phyloP scores from a whole-genome alignment of 2,329 filamentous ascomycete species.

The Botrytis fragariae region DNA sequence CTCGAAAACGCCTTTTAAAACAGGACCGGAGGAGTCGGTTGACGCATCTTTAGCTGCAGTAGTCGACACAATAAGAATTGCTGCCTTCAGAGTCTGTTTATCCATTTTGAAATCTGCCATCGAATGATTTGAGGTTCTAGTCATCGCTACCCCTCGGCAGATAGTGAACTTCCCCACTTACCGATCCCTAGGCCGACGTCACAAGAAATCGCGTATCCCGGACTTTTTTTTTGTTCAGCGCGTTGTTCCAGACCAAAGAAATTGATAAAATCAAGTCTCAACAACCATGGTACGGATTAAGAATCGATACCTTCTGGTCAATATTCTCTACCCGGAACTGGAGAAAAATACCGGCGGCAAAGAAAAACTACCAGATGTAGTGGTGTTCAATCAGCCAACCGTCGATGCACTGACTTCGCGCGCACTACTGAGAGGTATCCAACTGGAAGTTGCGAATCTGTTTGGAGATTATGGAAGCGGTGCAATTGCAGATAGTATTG shows the following conservation, averaged over 20 bases:
- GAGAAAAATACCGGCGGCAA: conserved; percentile 34
- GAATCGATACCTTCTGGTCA: conserved; percentile 91
- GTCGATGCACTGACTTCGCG: conserved; percentile 66
- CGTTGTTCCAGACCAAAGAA: background rate
- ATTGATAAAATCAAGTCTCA: background rate
- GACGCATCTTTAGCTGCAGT: conserved; percentile 79
- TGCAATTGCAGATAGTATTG: conserved; percentile 64
- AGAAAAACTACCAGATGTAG: conserved; percentile 51
- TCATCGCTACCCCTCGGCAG: background rate
- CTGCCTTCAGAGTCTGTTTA: conserved; percentile 58
- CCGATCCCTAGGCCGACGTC: conserved; percentile 13
- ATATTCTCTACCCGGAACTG: conserved; percentile 78
- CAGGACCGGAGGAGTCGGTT: conserved; percentile 69
- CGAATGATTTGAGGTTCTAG: background rate
- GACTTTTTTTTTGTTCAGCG: conserved; percentile 14
- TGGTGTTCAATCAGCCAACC: conserved; percentile 78
- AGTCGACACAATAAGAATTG: conserved; percentile 85
- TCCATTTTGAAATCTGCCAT: conserved; percentile 39
- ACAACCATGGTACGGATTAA: conserved; percentile 86
- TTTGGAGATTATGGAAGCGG: conserved; percentile 91
- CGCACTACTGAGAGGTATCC: conserved; percentile 65
- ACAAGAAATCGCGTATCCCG: conserved; percentile 20
- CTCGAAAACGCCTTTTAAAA: conserved; percentile 67
- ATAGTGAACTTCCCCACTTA: conserved; percentile 10
- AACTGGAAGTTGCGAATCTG: conserved; percentile 65